phyloP scores from a whole-genome alignment of 108 stramenopile genomes.

The Cyclostephanos tholiformis region DNA sequence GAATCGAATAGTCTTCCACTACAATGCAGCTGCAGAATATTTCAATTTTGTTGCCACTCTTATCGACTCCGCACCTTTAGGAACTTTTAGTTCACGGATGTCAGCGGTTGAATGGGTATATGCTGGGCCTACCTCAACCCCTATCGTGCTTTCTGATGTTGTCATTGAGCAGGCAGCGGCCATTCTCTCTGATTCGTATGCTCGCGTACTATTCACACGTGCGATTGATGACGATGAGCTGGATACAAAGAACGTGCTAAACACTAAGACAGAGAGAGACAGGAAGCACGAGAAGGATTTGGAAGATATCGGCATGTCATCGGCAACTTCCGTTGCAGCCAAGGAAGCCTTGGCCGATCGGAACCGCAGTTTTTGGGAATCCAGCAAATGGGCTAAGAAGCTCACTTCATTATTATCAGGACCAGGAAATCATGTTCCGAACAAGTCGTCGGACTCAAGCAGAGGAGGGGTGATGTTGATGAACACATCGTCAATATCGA shows the following conservation, averaged over 20 bases:
- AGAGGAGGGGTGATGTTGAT: constrained; percentile 50
- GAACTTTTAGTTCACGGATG: constrained; percentile 68
- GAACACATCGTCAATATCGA: constrained; percentile 69
- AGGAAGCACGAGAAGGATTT: constrained; percentile 74
- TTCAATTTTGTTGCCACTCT: constrained; percentile 70
- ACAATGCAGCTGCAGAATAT: constrained; percentile 54
- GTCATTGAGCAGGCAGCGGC: constrained; percentile 75
- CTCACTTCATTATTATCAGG: constrained; percentile 43
- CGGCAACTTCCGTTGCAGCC: constrained; percentile 68
- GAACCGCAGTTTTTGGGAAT: constrained; percentile 74
- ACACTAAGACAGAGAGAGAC: constrained; percentile 75
- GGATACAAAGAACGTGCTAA: constrained; percentile 52
- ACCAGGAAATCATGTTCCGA: constrained; percentile 24
- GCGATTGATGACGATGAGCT: constrained; percentile 60
- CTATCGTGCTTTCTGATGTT: constrained; percentile 70
- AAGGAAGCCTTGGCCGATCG: constrained; percentile 83
- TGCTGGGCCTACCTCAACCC: constrained; percentile 69
- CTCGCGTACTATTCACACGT: constrained; percentile 64
- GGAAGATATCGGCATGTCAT: constrained; percentile 48
- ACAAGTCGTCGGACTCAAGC: constrained; percentile 19
- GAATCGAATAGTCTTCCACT: constrained; percentile 44
- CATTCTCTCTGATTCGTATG: constrained; percentile 64
- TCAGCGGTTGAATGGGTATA: constrained; percentile 82
- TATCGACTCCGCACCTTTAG: constrained; percentile 71
- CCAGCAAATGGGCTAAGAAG: constrained; percentile 79